These are phyloP conservation scores for Alternaria sp. DNA, from an alignment of 2,329 filamentous ascomycete species.

Conservation along the genomic window DNA sequence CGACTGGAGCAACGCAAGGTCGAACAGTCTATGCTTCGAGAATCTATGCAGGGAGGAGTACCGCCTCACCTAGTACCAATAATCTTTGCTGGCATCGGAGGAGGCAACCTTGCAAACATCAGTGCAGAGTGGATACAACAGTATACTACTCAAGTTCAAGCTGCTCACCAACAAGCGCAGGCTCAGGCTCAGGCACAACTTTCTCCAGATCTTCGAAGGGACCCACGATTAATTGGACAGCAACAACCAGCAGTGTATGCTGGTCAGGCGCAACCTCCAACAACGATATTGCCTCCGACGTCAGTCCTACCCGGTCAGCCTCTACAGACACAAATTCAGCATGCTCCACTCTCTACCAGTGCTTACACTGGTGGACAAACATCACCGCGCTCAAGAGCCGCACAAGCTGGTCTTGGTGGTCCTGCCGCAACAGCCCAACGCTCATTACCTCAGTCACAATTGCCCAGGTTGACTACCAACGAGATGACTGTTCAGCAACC, in stretches of 20 bases:
- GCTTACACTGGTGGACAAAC: slow-evolving; percentile 41
- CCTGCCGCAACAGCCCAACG: slow-evolving; percentile 55
- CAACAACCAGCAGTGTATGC: slow-evolving; percentile 43
- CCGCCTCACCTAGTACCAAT: slow-evolving; percentile 63
- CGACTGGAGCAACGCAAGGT: slow-evolving; percentile 62
- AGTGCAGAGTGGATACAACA: slow-evolving; percentile 62
- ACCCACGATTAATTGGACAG: slow-evolving; percentile 54
- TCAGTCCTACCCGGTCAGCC: slow-evolving; percentile 52
- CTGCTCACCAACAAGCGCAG: slow-evolving; percentile 54
- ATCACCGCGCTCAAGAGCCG: slow-evolving; percentile 48
- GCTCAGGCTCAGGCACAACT: slow-evolving; percentile 52
- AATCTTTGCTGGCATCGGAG: slow-evolving; percentile 63
- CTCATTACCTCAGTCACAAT: slow-evolving; percentile 56
- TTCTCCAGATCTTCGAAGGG: slow-evolving; percentile 55
- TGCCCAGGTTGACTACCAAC: slow-evolving; percentile 62
- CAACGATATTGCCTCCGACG: slow-evolving; percentile 43
- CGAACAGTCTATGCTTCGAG: slow-evolving; percentile 62
- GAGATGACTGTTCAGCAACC: slow-evolving; percentile 61
- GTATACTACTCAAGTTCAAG: slow-evolving; percentile 58
- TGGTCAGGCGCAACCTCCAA: slow-evolving; percentile 42
- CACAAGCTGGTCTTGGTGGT: slow-evolving; percentile 39
- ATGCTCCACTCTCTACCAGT: slow-evolving; percentile 52
- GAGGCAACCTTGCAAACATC: slow-evolving; percentile 57
- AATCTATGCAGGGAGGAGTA: slow-evolving; percentile 61
- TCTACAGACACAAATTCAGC: slow-evolving; percentile 47